These are phyloP conservation scores for Coemansia sp. DNA, from an alignment of 371 early-diverging fungal species.

Conservation along the genomic window DNA sequence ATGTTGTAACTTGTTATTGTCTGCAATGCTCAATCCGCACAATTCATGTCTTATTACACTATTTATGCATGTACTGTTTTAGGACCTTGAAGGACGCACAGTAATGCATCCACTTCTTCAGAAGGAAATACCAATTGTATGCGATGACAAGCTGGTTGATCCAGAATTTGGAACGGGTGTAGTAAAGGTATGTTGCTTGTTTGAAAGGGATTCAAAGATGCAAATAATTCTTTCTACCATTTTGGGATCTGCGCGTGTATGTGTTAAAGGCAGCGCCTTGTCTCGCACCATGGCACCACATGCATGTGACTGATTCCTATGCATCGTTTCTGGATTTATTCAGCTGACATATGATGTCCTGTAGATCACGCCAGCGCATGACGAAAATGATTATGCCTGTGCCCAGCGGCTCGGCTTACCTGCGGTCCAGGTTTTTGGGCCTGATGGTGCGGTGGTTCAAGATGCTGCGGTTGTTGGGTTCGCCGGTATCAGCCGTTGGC, in stretches of 20 bases:
- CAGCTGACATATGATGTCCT: background rate
- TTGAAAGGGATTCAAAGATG: background rate
- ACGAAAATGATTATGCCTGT: slow-evolving; percentile 92
- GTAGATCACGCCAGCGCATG: slow-evolving; percentile 97
- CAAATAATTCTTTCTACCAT: background rate
- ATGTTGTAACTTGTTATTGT: background rate
- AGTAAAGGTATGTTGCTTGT: slow-evolving; percentile 71
- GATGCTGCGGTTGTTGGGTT: slow-evolving; percentile 55
- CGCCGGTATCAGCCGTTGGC: slow-evolving; percentile 91
- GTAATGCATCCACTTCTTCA: slow-evolving; percentile 88
- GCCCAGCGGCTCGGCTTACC: slow-evolving; percentile 83
- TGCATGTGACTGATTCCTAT: slow-evolving; percentile 8
- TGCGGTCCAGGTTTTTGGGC: slow-evolving; percentile 79
- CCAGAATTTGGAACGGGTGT: slow-evolving; percentile 96
- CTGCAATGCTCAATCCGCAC: background rate
- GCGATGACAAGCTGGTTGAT: slow-evolving; percentile 86
- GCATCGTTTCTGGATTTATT: background rate
- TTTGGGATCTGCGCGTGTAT: too few relatives aligned
- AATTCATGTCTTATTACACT: background rate
- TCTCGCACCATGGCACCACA: too few relatives aligned
- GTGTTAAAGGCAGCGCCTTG: too few relatives aligned
- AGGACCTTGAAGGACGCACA: slow-evolving; percentile 74
- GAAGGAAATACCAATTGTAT: slow-evolving; percentile 83
- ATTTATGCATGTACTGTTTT: background rate
- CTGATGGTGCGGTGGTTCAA: slow-evolving; percentile 73